phyloP scores from a whole-genome alignment of 441 rosid genomes.

The Bocquillonia castaneifolia region DNA sequence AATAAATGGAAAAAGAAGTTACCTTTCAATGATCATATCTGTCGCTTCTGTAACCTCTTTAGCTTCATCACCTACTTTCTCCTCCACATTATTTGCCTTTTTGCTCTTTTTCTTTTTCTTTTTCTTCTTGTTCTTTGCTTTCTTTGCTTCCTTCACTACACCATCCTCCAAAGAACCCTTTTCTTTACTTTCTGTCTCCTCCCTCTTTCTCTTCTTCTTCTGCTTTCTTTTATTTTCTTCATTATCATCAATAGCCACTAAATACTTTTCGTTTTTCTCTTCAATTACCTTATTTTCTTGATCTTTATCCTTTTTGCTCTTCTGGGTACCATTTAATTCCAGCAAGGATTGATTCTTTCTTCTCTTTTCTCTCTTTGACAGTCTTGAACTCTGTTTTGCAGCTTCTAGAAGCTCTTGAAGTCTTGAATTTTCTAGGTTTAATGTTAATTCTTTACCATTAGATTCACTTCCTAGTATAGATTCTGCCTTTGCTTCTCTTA shows the following conservation, averaged over 20 bases:
- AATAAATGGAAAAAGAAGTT: constrained; percentile 5
- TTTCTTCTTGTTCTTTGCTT: constrained; percentile 33
- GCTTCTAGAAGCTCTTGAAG: constrained; percentile 51
- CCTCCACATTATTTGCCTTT: constrained; percentile 27
- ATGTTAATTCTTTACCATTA: neutral
- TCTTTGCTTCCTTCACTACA: constrained; percentile 21
- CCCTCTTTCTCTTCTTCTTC: constrained; percentile 41
- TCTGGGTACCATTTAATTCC: constrained; percentile 20
- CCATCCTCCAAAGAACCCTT: constrained; percentile 24
- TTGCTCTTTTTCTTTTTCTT: constrained; percentile 34
- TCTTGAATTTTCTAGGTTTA: constrained; percentile 27
- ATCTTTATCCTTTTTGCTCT: constrained; percentile 16
- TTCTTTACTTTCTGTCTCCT: constrained; percentile 17
- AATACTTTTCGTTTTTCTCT: constrained; percentile 5
- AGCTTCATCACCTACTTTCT: constrained; percentile 20
- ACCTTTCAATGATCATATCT: constrained; percentile 37
- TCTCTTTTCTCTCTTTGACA: constrained; percentile 74
- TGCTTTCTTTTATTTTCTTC: constrained; percentile 20
- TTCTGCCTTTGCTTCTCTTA: constrained; percentile 44
- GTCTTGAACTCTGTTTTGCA: constrained; percentile 50
- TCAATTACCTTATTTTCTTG: constrained; percentile 17
- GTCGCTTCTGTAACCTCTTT: constrained; percentile 24
- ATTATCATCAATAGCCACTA: constrained; percentile 7
- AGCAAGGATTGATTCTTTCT: constrained; percentile 32
- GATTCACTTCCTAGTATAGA: constrained; percentile 28